Conservation (phyloP, 139 green algal species). For the Trebouxia sp. region DNA sequence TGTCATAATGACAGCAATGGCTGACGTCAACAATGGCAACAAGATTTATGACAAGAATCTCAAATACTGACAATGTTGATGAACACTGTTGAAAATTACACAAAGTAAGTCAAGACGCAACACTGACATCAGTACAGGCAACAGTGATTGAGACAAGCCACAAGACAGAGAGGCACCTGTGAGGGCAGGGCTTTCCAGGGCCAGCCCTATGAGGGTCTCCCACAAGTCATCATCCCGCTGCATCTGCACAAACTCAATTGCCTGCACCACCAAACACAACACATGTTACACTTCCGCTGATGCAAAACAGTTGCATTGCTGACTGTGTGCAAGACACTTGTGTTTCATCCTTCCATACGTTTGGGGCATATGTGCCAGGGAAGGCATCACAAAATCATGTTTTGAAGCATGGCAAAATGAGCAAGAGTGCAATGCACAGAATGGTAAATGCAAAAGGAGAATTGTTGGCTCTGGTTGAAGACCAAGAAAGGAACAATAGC, state of each 20-base stretch:
- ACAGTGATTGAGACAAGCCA: too few relatives aligned
- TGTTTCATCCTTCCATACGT: neutral
- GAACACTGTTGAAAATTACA: neutral
- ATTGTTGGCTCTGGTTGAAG: too few relatives aligned
- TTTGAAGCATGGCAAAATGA: neutral
- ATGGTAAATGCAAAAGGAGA: too few relatives aligned
- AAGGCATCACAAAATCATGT: too few relatives aligned
- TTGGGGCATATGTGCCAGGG: too few relatives aligned
- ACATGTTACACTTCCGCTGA: neutral
- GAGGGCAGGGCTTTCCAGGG: constrained; percentile 65
- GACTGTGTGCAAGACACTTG: neutral
- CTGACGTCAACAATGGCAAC: too few relatives aligned
- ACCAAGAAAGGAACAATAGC: too few relatives aligned
- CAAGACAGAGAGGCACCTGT: constrained; percentile 55
- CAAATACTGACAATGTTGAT: neutral
- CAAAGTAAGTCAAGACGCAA: neutral
- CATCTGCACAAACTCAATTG: constrained; percentile 89
- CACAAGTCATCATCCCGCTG: constrained; percentile 92
- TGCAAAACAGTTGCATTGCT: neutral
- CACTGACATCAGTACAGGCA: neutral
- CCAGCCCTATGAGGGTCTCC: constrained; percentile 86
- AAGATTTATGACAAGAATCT: too few relatives aligned
- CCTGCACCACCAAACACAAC: too few relatives aligned
- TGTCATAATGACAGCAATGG: too few relatives aligned
- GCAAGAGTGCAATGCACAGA: too few relatives aligned